Evolutionary conservation across 768 basidiomycete genomes (phyloP), one percentile per base, ranked within the genome.

Genomic region (Tylopilus rubrobrunneus): DNA sequence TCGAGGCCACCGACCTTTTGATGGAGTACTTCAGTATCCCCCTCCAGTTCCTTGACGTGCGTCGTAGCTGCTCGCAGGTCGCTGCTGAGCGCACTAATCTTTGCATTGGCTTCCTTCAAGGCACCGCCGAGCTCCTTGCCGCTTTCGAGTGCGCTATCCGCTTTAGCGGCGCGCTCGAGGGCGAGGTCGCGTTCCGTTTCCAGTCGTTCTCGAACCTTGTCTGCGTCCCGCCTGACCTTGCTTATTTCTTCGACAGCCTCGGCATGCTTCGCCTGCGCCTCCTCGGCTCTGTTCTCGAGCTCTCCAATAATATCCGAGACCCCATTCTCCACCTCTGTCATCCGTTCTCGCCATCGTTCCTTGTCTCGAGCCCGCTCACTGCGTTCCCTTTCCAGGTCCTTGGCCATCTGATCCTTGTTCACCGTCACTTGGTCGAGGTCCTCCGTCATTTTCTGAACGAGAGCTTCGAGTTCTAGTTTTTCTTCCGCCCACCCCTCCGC

Each of bases 401-500:
- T 70, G 59, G 77, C 73, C 9, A 75, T 53, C 19, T 73, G 74
- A 21, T 76, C 76, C 59, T 78, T 81, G 58, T 81, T 80, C 14
- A 61, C 65, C 44, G 71, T 67, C 29, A 69, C 73, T n/a, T 75
- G 76, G 5, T 72, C 69, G 56, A 73, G 67, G 51, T 72, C 71
- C 28, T 59, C 62, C 29, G 59, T 59, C 51, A 67, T 60, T 42
- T 62, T 64, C 44, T 77, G 73, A 9, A 82, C 66, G 49, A 82
- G 74, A 7, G 72, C 75, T 57, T 76, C 78, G 40, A 83, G 71
- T 21, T 73, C 74, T 3, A 82, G 79, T 65, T 80, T 87, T 66
- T 90, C 87, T 55, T 87, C 87, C 28, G 81, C 71, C 86, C 86
- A 88, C 11, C 75, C 80, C 58, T 90, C 87, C 1, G 74, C 84